Base-by-base conservation (phyloP, 1,284 basidiomycete genomes). In the Cryptococcus sp. region DNA sequence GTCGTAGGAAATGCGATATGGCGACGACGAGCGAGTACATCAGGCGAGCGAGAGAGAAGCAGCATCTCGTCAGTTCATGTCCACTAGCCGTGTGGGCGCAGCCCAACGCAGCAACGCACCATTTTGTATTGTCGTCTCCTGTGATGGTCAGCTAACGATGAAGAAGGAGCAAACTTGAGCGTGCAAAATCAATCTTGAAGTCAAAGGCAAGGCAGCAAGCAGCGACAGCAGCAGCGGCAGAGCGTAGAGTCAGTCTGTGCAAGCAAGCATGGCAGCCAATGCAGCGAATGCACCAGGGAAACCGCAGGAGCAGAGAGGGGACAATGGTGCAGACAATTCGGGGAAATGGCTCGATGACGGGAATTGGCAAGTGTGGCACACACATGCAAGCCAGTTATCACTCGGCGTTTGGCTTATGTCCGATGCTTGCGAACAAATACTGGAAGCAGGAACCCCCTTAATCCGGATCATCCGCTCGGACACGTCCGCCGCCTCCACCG, bases 91-190 rank as follows among this genome's bases (percentile, higher is more conserved):
- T 22, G 15, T 45, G 25, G 39, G 7, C 25, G 47, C n/a, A 5
- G 42, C 20, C 19, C 53, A 19, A n/a, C 16, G 41, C 16, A 19
- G 41, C 10, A 38, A 59, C 57, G 45, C 53, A 59, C 57, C 57
- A 59, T 59, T 50, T 50, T 59, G 57, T 46, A 59, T 59, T 49
- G 27, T 50, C 31, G 47, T 44, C 38, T 47, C 47, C 50, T 48
- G 50, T 22, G 52, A 55, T 54, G 53, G 57, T 59, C 54, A 59
- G 57, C 31, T 23, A 45, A 22, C n/a, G 31, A 35, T 35, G 31
- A 35, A 35, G 31, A 35, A 35, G 31, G 31, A 35, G 31, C 31
- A 35, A 35, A 35, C 31, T 35, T 35, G 31, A 35, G 31, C 31
- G 31, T 35, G 31, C 31, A 35, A 35, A 35, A 35, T 8, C 31